Evolutionary conservation across 371 early-diverging fungal species (phyloP).

Genomic region (Mucor indicus): DNA sequence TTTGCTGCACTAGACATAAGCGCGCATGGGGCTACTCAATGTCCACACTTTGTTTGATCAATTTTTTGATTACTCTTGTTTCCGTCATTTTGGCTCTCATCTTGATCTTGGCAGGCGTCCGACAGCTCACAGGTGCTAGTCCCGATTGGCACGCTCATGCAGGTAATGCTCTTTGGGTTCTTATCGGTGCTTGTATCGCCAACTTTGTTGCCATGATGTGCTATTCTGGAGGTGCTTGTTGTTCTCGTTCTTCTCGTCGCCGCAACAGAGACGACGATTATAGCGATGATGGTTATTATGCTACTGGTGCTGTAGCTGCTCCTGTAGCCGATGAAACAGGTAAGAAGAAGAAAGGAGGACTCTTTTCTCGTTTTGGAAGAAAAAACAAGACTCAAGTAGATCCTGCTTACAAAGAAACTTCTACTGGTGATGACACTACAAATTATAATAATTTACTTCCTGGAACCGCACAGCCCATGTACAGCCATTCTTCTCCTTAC

Average conservation of each 20-base stretch:
- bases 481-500: conserved; percentile 4
- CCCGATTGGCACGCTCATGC: conserved; percentile 22
- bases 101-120: conserved; percentile 18
- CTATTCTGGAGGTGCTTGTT: conserved; percentile 6
- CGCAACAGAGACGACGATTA: background rate
- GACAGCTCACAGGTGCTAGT: conserved; percentile 8
- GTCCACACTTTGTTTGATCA: conserved; percentile 26
- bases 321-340: background rate
- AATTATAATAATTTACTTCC: background rate
- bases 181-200: conserved; percentile 29
- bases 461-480: conserved; percentile 1
- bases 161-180: conserved; percentile 33
- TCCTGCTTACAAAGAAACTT: background rate
- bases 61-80: conserved; percentile 29
- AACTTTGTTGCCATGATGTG: conserved; percentile 14
- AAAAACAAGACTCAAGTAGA: conserved; percentile 7
- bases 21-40: conserved; percentile 21
- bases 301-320: background rate
- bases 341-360: background rate
- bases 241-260: background rate
- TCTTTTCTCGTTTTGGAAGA: background rate
- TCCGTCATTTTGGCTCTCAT: conserved; percentile 28
- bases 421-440: background rate
- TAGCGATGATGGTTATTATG: background rate
- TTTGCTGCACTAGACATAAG: conserved; percentile 21